Conservation (phyloP, 1,284 basidiomycete genomes). For the Irpex sp. region DNA sequence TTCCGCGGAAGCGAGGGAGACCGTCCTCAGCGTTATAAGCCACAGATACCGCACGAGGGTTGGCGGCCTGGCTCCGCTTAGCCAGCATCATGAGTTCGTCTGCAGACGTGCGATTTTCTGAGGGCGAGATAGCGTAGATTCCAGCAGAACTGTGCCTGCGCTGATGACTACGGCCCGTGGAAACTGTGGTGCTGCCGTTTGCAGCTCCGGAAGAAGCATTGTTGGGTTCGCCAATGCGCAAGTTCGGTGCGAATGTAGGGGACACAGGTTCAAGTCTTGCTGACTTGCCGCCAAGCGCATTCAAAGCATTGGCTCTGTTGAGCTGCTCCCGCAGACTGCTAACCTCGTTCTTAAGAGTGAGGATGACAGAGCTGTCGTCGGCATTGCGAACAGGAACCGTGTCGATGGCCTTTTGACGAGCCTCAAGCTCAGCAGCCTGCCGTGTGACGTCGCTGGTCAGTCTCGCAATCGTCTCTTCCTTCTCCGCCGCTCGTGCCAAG, state of each 20-base stretch:
- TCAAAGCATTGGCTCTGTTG: slow-evolving; percentile 89
- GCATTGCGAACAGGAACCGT: slow-evolving; percentile 56
- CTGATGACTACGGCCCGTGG: slow-evolving; percentile 54
- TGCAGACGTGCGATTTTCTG: slow-evolving; percentile 64
- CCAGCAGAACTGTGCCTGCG: slow-evolving; percentile 85
- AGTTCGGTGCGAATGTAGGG: slow-evolving; percentile 74
- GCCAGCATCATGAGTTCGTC: slow-evolving; percentile 80
- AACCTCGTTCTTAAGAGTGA: slow-evolving; percentile 89
- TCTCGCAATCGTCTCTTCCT: slow-evolving; percentile 81
- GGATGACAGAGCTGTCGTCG: slow-evolving; percentile 84
- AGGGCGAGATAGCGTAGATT: slow-evolving; percentile 61
- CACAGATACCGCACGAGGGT: slow-evolving; percentile 90
- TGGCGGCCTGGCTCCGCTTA: slow-evolving; percentile 70
- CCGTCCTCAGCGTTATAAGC: slow-evolving; percentile 82
- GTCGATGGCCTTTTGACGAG: slow-evolving; percentile 71
- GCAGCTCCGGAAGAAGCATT: slow-evolving; percentile 4
- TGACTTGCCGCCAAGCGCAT: slow-evolving; percentile 68
- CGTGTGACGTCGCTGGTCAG: slow-evolving; percentile 75
- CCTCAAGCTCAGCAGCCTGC: slow-evolving; percentile 77
- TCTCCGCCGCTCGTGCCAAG: slow-evolving; percentile 72
- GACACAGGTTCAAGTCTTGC: slow-evolving; percentile 67
- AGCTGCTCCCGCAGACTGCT: slow-evolving; percentile 91
- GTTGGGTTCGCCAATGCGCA: slow-evolving; percentile 51
- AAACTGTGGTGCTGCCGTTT: slow-evolving; percentile 17
- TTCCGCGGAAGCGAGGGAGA: slow-evolving; percentile 64